Evolutionary conservation across 2,329 filamentous ascomycete species (phyloP).

Genomic region (Macroventuria anomochaeta): DNA sequence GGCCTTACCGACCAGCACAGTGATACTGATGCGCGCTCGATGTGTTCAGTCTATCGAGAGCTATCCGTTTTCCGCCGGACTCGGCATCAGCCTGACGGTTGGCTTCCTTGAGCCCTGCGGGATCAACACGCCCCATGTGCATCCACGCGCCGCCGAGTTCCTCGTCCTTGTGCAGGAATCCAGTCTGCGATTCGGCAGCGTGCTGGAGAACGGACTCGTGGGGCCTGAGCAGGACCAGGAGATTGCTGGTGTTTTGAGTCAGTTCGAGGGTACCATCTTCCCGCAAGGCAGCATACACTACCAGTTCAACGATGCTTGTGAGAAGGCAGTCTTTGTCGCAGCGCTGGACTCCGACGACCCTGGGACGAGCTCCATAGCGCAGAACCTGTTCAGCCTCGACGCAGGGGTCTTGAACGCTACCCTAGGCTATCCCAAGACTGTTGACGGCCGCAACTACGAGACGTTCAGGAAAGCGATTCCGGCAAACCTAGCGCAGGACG

Average conservation of each 20-base stretch:
- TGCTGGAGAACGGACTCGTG: constrained; percentile 56
- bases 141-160: constrained; percentile 57
- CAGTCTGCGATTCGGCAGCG: constrained; percentile 52
- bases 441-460: constrained; percentile 46
- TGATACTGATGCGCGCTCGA: too few relatives aligned
- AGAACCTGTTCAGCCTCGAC: constrained; percentile 52
- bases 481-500: constrained; percentile 58
- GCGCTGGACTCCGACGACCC: constrained; percentile 54
- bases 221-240: constrained; percentile 29
- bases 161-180: constrained; percentile 53
- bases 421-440: constrained; percentile 42
- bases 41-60: too few relatives aligned
- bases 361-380: constrained; percentile 50
- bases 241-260: too few relatives aligned
- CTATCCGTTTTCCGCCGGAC: too few relatives aligned
- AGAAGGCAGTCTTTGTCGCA: constrained; percentile 51
- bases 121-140: constrained; percentile 57
- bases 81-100: too few relatives aligned
- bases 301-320: constrained; percentile 51
- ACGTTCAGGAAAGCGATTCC: constrained; percentile 51
- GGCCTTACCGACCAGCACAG: too few relatives aligned
- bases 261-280: constrained; percentile 56
- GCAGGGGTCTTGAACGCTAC: constrained; percentile 46
- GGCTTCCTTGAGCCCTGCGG: constrained; percentile 52
- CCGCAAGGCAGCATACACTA: constrained; percentile 56